Evolutionary conservation across 2,329 filamentous ascomycete species (phyloP).

Genomic region (Zalaria obscura): DNA sequence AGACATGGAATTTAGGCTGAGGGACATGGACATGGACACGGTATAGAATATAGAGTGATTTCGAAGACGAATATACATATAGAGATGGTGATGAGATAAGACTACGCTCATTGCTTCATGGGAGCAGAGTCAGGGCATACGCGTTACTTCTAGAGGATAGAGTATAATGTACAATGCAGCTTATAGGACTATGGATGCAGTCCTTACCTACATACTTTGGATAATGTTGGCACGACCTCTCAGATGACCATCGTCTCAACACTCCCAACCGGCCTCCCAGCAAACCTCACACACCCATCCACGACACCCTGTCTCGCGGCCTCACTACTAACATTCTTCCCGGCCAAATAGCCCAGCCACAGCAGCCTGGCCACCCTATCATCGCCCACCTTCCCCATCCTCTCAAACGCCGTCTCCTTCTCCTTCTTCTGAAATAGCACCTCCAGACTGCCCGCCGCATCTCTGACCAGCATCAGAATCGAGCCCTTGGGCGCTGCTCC

Average conservation of each 20-base stretch:
- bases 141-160: too few species aligned
- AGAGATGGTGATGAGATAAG: too few species aligned
- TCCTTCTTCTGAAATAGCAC: slow-evolving; percentile 51
- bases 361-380: slow-evolving; percentile 67
- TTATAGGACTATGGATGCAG: slow-evolving; percentile 20
- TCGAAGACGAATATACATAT: too few species aligned
- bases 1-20: too few species aligned
- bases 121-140: too few species aligned
- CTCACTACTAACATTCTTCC: slow-evolving; percentile 77
- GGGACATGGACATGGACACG: too few species aligned
- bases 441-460: slow-evolving; percentile 49
- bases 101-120: too few species aligned
- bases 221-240: not conserved
- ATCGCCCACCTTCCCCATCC: slow-evolving; percentile 59
- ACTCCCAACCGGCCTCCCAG: slow-evolving; percentile 75
- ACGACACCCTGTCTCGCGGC: slow-evolving; percentile 67
- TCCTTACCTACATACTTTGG: slow-evolving; percentile 52
- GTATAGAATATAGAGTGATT: too few species aligned
- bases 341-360: slow-evolving; percentile 83
- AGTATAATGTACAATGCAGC: too few species aligned
- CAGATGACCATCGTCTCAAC: slow-evolving; percentile 59
- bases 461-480: slow-evolving; percentile 60
- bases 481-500: slow-evolving; percentile 64
- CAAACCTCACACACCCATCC: slow-evolving; percentile 75
- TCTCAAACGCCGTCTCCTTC: slow-evolving; percentile 25